Evolutionary conservation across 306 rosid species (phyloP).

Genomic region (Mucuna pruriens): DNA sequence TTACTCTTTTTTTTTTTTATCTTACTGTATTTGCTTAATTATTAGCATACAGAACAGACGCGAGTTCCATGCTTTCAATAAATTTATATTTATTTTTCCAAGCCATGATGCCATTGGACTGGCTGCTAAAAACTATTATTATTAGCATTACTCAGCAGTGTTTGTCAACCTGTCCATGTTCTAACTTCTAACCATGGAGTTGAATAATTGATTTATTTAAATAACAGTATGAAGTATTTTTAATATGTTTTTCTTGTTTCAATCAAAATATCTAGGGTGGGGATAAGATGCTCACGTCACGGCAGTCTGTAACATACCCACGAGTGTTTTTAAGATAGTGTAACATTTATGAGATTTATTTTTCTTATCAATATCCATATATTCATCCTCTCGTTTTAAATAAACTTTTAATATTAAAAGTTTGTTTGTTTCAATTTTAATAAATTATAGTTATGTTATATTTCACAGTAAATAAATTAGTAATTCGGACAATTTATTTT

Average conservation of each 20-base stretch:
- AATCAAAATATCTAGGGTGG: neutral
- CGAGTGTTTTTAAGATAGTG: no score
- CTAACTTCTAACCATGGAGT: neutral
- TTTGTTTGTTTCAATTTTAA: neutral
- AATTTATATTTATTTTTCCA: neutral
- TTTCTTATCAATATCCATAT: neutral
- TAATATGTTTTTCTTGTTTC: neutral
- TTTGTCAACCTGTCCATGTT: neutral
- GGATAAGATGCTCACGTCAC: conserved; percentile 36
- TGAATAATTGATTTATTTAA: neutral
- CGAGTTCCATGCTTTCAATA: conserved; percentile 38
- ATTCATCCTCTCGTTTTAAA: neutral
- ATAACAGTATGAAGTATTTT: neutral
- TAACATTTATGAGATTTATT: neutral
- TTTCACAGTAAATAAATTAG: neutral
- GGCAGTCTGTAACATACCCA: no score
- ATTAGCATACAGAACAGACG: neutral
- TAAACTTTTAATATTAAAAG: neutral
- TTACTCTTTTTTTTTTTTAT: no score
- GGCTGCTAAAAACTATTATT: neutral
- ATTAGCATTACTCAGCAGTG: no score
- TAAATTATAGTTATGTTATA: neutral
- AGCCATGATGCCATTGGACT: neutral
- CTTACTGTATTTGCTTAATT: conserved; percentile 1
- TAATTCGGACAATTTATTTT: no score